These are phyloP conservation scores for Thelephora terrestris DNA, from an alignment of 1,284 basidiomycete species.

Conservation along the genomic window DNA sequence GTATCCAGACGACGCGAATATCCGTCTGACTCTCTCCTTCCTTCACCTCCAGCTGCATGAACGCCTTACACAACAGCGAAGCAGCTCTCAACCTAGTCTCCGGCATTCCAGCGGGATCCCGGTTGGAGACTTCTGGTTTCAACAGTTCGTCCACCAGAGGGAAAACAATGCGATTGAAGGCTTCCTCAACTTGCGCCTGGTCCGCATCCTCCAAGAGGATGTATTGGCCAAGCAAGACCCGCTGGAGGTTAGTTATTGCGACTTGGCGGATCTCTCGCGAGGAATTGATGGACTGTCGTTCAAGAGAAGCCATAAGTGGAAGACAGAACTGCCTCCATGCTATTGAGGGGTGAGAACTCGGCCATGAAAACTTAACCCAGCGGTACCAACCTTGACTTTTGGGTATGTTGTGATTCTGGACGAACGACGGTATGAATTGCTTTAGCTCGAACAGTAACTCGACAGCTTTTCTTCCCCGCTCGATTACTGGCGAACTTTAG, in stretches of 20 bases:
- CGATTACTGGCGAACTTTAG: slow-evolving; percentile 63
- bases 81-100: slow-evolving; percentile 86
- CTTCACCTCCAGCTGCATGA: slow-evolving; percentile 85
- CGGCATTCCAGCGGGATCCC: slow-evolving; percentile 80
- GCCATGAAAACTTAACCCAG: background rate
- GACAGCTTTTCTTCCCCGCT: slow-evolving; percentile 75
- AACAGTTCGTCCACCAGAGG: slow-evolving; percentile 89
- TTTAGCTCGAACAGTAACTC: slow-evolving; percentile 72
- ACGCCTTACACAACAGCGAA: slow-evolving; percentile 86
- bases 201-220: slow-evolving; percentile 48
- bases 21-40: slow-evolving; percentile 59
- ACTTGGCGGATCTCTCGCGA: slow-evolving; percentile 79
- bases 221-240: slow-evolving; percentile 77
- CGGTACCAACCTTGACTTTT: slow-evolving; percentile 38
- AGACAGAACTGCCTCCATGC: slow-evolving; percentile 81
- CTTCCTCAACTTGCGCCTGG: slow-evolving; percentile 60
- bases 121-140: slow-evolving; percentile 71
- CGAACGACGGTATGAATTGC: slow-evolving; percentile 47
- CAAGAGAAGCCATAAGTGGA: slow-evolving; percentile 70
- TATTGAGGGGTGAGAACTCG: slow-evolving; percentile 21
- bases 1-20: slow-evolving; percentile 78
- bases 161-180: slow-evolving; percentile 89
- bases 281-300: slow-evolving; percentile 80
- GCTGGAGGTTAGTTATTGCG: slow-evolving; percentile 80
- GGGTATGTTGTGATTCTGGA: slow-evolving; percentile 36